Evolutionary conservation across 2,329 filamentous ascomycete species (phyloP).

Genomic region (Gaeumannomyces sp.): DNA sequence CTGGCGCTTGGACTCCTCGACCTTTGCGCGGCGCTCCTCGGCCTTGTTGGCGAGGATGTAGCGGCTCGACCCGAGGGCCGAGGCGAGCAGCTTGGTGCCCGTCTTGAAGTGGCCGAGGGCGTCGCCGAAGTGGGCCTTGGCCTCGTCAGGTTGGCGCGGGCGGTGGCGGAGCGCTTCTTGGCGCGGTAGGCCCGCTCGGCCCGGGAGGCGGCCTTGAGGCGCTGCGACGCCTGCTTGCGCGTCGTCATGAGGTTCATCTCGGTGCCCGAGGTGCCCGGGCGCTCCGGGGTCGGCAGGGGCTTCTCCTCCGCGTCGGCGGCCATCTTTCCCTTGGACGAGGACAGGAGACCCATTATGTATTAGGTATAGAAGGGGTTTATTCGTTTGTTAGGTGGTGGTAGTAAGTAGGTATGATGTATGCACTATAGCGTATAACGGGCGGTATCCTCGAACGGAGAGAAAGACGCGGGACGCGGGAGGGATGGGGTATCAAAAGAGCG

Average conservation of each 20-base stretch:
- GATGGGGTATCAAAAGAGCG: neutral
- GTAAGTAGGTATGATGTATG: neutral
- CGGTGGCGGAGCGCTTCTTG: slow-evolving; percentile 33
- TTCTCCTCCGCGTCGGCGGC: slow-evolving; percentile 15
- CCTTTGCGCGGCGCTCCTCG: slow-evolving; percentile 9
- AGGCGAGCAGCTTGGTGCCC: slow-evolving; percentile 6
- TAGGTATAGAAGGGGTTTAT: neutral
- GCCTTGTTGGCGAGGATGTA: slow-evolving; percentile 7
- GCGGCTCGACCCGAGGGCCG: slow-evolving; percentile 6
- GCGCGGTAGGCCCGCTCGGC: slow-evolving; percentile 36
- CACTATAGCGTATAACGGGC: neutral
- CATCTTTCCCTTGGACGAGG: slow-evolving; percentile 4
- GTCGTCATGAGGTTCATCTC: slow-evolving; percentile 34
- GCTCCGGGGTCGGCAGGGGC: slow-evolving; percentile 20
- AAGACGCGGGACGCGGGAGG: neutral
- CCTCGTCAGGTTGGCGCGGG: slow-evolving; percentile 31
- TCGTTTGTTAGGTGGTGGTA: neutral
- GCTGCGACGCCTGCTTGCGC: slow-evolving; percentile 30
- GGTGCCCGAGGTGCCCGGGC: slow-evolving; percentile 37
- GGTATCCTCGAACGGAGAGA: neutral
- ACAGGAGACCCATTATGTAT: neutral
- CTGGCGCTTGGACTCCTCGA: slow-evolving; percentile 5
- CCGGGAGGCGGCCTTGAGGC: slow-evolving; percentile 30
- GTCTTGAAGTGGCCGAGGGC: slow-evolving; percentile 28
- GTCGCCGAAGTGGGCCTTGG: slow-evolving; percentile 32